Base-by-base conservation (phyloP, 129 eudicot species). In the Apium graveolens region DNA sequence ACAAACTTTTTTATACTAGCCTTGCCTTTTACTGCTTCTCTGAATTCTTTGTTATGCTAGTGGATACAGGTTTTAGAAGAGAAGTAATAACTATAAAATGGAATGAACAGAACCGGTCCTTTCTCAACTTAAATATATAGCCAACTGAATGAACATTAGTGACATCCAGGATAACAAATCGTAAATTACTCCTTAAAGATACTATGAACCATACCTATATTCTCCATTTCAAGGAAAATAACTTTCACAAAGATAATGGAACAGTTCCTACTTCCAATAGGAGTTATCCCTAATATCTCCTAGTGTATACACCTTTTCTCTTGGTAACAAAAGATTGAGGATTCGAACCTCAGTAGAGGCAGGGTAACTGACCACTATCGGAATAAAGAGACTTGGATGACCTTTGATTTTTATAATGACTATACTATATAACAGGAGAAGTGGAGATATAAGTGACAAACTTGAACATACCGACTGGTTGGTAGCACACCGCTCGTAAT, bases 401-500 rank as follows among this genome's bases (percentile, higher is more conserved):
- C 29, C 63, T 55, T 49, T 21, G 63, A 57, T n/a, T 32, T 57
- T 57, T 57, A 9, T 57, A 13, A n/a, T n/a, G 32, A 57, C 66
- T n/a, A n/a, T n/a, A n/a, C n/a, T 4, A 7, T 31, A 57, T 9
- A n/a, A 57, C 66, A 57, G 66, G 14, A n/a, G 34, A 60, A 60
- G 6, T 26, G 68, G 27, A n/a, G 68, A 60, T 60, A n/a, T 35
- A 24, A 48, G 27, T 69, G 29, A 38, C 76, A 65, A 74, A 55
- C 21, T 83, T 63, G 76, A 72, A 37, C 93, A 80, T 90, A 95
- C 99, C 85, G 88, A 86, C 85, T 96, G 97, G 77, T 96, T 96
- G 80, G 96, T 85, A 20, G 97, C 97, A 97, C 97, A 96, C 7
- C 99, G 91, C 83, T 96, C 99, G 84, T 96, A 96, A 74, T 96